phyloP scores from a whole-genome alignment of 352 stramenopile genomes.

The Phytophthora colocasiae region DNA sequence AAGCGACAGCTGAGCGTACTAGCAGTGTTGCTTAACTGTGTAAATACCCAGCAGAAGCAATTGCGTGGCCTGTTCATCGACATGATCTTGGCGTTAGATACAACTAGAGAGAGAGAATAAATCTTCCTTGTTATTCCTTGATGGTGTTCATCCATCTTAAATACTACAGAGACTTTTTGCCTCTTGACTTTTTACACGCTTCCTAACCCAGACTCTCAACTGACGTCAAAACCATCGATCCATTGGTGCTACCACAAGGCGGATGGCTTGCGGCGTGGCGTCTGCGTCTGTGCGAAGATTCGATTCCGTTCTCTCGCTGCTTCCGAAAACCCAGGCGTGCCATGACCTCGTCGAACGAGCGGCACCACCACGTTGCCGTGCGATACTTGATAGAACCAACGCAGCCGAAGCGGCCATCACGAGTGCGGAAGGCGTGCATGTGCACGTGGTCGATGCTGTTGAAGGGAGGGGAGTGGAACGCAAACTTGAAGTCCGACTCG shows the following conservation, averaged over 20 bases:
- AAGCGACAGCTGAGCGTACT: constrained; percentile 5
- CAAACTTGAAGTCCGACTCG: constrained; percentile 71
- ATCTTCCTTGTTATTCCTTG: too few species aligned
- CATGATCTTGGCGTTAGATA: too few species aligned
- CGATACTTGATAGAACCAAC: constrained; percentile 86
- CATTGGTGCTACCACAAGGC: constrained; percentile 18
- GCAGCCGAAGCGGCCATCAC: constrained; percentile 63
- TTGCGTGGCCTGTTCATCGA: too few species aligned
- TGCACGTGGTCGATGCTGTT: constrained; percentile 93
- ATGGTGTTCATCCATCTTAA: constrained; percentile 17
- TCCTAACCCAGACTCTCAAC: constrained; percentile 33
- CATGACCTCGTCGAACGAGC: constrained; percentile 80
- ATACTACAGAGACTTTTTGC: constrained; percentile 14
- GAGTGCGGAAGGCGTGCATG: constrained; percentile 86
- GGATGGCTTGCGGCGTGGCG: constrained; percentile 30
- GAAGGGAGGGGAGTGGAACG: constrained; percentile 87
- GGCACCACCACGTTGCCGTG: constrained; percentile 89
- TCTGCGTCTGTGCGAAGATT: constrained; percentile 5
- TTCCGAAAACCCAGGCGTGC: constrained; percentile 42
- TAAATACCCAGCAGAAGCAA: too few species aligned
- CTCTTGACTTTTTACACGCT: constrained; percentile 19
- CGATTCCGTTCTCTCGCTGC: constrained; percentile 6
- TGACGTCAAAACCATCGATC: constrained; percentile 25
- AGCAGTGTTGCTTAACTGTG: too few species aligned
- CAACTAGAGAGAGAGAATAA: too few species aligned